phyloP scores from a whole-genome alignment of 768 basidiomycete genomes.

The Phlegmacium glaucopus region DNA sequence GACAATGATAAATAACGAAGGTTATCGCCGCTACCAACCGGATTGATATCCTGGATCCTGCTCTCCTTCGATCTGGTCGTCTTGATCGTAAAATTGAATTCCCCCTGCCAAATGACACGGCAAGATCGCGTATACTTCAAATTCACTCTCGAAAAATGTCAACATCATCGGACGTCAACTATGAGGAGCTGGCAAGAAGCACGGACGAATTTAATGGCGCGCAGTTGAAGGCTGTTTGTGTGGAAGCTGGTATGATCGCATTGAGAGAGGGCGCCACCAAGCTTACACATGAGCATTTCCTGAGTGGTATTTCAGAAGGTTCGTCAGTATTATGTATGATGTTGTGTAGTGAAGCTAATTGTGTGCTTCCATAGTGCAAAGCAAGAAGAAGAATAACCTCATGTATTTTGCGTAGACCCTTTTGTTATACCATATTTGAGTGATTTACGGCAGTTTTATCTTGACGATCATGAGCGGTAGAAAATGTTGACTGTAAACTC shows the following conservation, averaged over 20 bases:
- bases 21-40: conserved; percentile 99
- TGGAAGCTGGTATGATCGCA: conserved; percentile 99
- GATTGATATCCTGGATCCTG: conserved; percentile 97
- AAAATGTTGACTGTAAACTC: conserved; percentile 8
- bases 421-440: conserved; percentile 1
- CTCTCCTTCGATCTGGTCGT: conserved; percentile 96
- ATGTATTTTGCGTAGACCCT: conserved; percentile 79
- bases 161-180: conserved; percentile 85
- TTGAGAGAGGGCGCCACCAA: conserved; percentile 88
- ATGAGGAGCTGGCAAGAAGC: conserved; percentile 92
- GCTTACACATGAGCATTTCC: conserved; percentile 92
- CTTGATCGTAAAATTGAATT: conserved; percentile 99
- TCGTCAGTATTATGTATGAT: conserved; percentile 18
- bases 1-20: conserved; percentile 35
- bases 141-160: conserved; percentile 98
- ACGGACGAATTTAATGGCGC: conserved; percentile 99
- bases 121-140: conserved; percentile 93
- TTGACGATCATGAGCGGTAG: conserved; percentile 18
- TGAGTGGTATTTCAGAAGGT: conserved; percentile 90
- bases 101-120: conserved; percentile 92
- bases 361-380: conserved; percentile 66
- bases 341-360: conserved; percentile 16
- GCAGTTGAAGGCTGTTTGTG: conserved; percentile 95
- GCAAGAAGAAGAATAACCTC: conserved; percentile 99
- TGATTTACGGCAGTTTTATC: conserved; percentile 3